Evolutionary conservation across 768 basidiomycete species (phyloP).

Genomic region (Sporobolomyces roseus): DNA sequence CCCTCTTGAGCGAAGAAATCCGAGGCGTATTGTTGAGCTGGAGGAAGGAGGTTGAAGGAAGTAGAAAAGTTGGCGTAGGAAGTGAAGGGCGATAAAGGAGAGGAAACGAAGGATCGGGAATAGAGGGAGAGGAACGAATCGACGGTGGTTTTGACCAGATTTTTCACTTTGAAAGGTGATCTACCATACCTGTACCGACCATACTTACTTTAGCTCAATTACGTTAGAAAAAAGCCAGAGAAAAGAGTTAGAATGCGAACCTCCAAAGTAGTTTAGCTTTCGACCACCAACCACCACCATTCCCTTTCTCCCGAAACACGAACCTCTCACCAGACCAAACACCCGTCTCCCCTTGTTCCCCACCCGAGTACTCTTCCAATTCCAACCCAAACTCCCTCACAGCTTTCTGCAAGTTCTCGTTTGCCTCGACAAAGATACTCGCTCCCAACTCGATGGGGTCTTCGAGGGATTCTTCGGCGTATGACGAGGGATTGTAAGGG

Average conservation of each 20-base stretch:
- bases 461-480: slow-evolving; percentile 14
- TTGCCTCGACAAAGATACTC: slow-evolving; percentile 72
- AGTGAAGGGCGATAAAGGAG: slow-evolving; percentile 55
- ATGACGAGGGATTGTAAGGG: slow-evolving; percentile 1
- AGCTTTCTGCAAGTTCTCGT: slow-evolving; percentile 70
- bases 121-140: slow-evolving; percentile 60
- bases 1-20: slow-evolving; percentile 56
- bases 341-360: slow-evolving; percentile 56
- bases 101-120: slow-evolving; percentile 52
- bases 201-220: neutral
- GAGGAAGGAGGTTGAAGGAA: slow-evolving; percentile 44
- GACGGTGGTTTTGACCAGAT: slow-evolving; percentile 60
- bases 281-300: slow-evolving; percentile 61
- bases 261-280: slow-evolving; percentile 69
- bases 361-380: slow-evolving; percentile 49
- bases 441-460: slow-evolving; percentile 70
- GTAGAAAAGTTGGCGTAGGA: slow-evolving; percentile 61
- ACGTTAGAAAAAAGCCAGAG: slow-evolving; percentile 48
- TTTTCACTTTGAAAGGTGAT: slow-evolving; percentile 27
- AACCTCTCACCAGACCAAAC: slow-evolving; percentile 81
- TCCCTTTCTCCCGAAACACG: slow-evolving; percentile 48
- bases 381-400: slow-evolving; percentile 73
- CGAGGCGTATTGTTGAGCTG: slow-evolving; percentile 46
- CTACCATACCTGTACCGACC: slow-evolving; percentile 23
- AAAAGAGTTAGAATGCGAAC: slow-evolving; percentile 58